phyloP scores from a whole-genome alignment of 2,329 filamentous ascomycete species.

The Epichloe bromicola region DNA sequence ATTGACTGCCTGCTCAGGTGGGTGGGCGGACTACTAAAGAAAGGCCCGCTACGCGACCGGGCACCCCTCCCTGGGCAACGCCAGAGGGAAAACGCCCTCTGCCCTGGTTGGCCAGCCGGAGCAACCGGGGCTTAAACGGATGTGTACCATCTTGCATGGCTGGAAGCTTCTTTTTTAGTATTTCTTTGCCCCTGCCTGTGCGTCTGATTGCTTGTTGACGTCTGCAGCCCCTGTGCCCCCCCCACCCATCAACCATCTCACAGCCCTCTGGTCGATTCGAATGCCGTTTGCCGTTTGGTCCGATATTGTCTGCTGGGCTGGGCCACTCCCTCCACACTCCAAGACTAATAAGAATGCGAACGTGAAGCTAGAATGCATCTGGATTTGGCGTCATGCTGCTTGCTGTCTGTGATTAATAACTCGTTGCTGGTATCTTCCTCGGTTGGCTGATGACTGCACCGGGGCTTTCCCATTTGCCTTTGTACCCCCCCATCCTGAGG shows the following conservation, averaged over 20 bases:
- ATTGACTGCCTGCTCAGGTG: not conserved
- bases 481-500: not conserved
- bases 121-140: conserved; percentile 1
- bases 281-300: not conserved
- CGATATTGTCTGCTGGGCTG: not conserved
- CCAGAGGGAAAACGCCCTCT: not conserved
- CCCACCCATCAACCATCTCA: not conserved
- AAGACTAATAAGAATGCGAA: too few species aligned
- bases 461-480: not conserved
- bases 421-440: not conserved
- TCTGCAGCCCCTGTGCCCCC: not conserved
- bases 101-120: conserved; percentile 1
- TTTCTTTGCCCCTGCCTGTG: not conserved
- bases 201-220: not conserved
- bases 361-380: not conserved
- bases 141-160: conserved; percentile 5
- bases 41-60: not conserved
- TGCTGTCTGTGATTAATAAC: too few species aligned
- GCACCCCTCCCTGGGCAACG: not conserved
- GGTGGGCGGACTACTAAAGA: not conserved
- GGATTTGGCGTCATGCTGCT: not conserved
- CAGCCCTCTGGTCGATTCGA: not conserved
- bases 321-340: too few species aligned
- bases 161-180: not conserved
- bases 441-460: not conserved